Evolutionary conservation across 2,329 filamentous ascomycete species (phyloP).

Genomic region (Coniochaeta sp.): DNA sequence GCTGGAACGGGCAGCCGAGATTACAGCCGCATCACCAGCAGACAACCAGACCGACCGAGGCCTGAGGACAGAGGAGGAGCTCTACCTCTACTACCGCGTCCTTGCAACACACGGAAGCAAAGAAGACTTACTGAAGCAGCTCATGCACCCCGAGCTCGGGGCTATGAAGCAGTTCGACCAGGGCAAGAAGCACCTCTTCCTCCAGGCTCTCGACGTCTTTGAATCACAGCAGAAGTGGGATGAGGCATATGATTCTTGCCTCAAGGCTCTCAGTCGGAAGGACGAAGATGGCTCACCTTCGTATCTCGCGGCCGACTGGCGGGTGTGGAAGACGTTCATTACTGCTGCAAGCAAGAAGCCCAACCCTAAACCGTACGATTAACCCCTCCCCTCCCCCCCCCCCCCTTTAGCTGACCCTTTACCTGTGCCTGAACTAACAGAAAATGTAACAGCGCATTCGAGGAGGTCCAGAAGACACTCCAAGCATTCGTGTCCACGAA

Average conservation of each 20-base stretch:
- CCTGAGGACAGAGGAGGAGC: slow-evolving; percentile 42
- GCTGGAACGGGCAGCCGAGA: slow-evolving; percentile 41
- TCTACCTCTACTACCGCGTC: slow-evolving; percentile 41
- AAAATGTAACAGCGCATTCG: slow-evolving; percentile 16
- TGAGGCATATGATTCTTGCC: slow-evolving; percentile 34
- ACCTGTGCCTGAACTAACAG: neutral
- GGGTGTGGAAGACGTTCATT: slow-evolving; percentile 26
- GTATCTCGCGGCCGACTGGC: slow-evolving; percentile 37
- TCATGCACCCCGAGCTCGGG: slow-evolving; percentile 30
- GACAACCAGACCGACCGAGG: slow-evolving; percentile 21
- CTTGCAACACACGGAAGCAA: slow-evolving; percentile 33
- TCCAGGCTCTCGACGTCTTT: slow-evolving; percentile 31
- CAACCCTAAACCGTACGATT: slow-evolving; percentile 19
- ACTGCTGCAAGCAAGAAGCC: slow-evolving; percentile 20
- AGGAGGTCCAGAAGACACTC: slow-evolving; percentile 18
- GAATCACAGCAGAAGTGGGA: slow-evolving; percentile 33
- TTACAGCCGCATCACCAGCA: no score
- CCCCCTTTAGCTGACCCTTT: neutral
- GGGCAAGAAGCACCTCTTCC: slow-evolving; percentile 39
- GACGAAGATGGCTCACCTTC: slow-evolving; percentile 29
- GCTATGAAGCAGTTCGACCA: slow-evolving; percentile 36
- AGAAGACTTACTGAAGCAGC: slow-evolving; percentile 32
- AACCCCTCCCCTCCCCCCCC: no score
- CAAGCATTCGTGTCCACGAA: slow-evolving; percentile 18
- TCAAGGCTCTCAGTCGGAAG: slow-evolving; percentile 30